Conservation (phyloP, 2,329 filamentous ascomycete genomes). For the Beauveria caledonica region DNA sequence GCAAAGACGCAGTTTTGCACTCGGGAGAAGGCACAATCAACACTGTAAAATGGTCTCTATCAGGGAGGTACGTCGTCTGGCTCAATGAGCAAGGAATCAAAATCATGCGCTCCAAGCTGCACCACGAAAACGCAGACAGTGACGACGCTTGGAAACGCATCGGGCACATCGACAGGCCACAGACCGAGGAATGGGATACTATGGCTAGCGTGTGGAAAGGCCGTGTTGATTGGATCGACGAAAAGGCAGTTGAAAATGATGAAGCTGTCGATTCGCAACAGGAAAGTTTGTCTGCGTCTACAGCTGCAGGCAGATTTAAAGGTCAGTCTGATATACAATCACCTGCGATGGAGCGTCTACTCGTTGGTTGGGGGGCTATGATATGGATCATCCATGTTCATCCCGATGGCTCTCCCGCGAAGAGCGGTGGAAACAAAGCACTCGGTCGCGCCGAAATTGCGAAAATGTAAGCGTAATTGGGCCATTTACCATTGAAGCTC, state of each 20-base stretch:
- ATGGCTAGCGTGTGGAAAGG: conserved; percentile 97
- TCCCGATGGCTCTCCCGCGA: conserved; percentile 44
- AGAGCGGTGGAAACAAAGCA: conserved; percentile 34
- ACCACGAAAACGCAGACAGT: conserved; percentile 65
- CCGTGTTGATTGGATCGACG: conserved; percentile 86
- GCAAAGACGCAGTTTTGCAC: conserved; percentile 80
- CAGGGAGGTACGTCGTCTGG: conserved; percentile 89
- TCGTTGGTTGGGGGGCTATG: conserved; percentile 93
- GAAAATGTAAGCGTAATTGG: conserved; percentile 61
- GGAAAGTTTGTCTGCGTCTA: conserved; percentile 28
- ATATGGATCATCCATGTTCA: conserved; percentile 94
- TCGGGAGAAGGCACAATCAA: conserved; percentile 87
- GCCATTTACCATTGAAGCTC: not conserved
- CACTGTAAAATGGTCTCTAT: conserved; percentile 89
- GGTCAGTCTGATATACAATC: conserved; percentile 40
- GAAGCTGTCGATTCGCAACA: conserved; percentile 39
- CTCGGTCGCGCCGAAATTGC: conserved; percentile 77
- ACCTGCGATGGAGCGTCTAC: conserved; percentile 61
- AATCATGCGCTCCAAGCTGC: conserved; percentile 85
- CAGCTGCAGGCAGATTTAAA: conserved; percentile 39
- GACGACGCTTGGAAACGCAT: conserved; percentile 93
- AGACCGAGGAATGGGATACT: conserved; percentile 82
- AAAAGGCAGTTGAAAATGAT: conserved; percentile 66
- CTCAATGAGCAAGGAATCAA: conserved; percentile 96
- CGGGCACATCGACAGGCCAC: conserved; percentile 82